A percentile compares a stretch with the other conserved stretches of the same genome.
Conservation (phyloP, 768 basidiomycete genomes). For the Psilocybe sp. region DNA sequence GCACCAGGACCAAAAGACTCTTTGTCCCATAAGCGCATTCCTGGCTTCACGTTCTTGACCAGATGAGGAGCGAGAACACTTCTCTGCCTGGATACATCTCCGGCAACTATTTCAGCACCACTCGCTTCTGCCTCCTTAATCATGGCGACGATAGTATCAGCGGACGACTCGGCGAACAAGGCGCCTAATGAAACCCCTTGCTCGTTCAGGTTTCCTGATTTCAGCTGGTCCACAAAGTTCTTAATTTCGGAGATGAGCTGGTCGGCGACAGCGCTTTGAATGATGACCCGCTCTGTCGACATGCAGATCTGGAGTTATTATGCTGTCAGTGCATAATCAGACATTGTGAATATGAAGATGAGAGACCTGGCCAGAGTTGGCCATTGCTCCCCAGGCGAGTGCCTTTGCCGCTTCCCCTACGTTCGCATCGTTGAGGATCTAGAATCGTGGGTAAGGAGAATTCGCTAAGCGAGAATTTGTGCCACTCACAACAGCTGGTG, state of each 20-base stretch:
- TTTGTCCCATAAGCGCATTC: conserved; percentile 50
- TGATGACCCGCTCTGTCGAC: conserved; percentile 58
- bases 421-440: conserved; percentile 55
- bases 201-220: conserved; percentile 35
- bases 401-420: conserved; percentile 49
- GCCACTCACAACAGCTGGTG: conserved; percentile 44
- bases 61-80: conserved; percentile 53
- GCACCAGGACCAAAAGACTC: conserved; percentile 64
- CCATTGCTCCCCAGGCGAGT: conserved; percentile 40
- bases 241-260: conserved; percentile 32
- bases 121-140: conserved; percentile 39
- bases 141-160: conserved; percentile 41
- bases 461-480: neutral
- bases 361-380: conserved; percentile 40
- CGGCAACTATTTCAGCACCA: conserved; percentile 46
- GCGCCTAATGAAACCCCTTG: conserved; percentile 28
- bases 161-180: conserved; percentile 42
- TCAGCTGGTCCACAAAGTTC: conserved; percentile 29
- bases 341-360: neutral
- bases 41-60: conserved; percentile 42
- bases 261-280: conserved; percentile 38
- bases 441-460: neutral
- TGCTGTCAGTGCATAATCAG: too few species aligned
- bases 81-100: conserved; percentile 36
- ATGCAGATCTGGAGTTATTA: conserved; percentile 42